These are phyloP conservation scores for Trichoderma simmonsii DNA, from an alignment of 2,329 filamentous ascomycete species.

Conservation along the genomic window DNA sequence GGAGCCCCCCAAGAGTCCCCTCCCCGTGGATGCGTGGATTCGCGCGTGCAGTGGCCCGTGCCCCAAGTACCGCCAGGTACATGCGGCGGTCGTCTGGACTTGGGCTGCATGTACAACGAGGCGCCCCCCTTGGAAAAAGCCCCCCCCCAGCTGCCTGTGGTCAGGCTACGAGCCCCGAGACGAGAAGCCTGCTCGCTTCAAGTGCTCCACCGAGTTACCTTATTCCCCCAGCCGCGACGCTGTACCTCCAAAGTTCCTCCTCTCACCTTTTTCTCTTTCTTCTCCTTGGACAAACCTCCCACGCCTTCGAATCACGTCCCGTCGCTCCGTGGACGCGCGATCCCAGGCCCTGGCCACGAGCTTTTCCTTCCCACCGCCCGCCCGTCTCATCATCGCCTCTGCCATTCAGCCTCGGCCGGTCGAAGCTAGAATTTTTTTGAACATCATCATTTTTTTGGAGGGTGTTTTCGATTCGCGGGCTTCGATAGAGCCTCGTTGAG, in stretches of 20 bases:
- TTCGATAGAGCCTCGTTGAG: slow-evolving; percentile 15
- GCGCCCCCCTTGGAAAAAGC: slow-evolving; percentile 2
- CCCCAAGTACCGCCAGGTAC: neutral
- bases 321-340: slow-evolving; percentile 2
- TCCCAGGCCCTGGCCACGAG: neutral
- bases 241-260: slow-evolving; percentile 13
- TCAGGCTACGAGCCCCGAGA: slow-evolving; percentile 13
- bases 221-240: slow-evolving; percentile 18
- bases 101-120: slow-evolving; percentile 16
- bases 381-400: neutral
- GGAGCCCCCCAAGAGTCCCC: neutral
- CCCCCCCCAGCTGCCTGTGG: slow-evolving; percentile 1
- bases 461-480: neutral
- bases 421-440: neutral
- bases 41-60: neutral
- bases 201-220: slow-evolving; percentile 18
- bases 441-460: neutral
- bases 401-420: slow-evolving; percentile 11
- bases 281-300: neutral
- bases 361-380: neutral
- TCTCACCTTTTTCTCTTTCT: slow-evolving; percentile 18
- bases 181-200: slow-evolving; percentile 17
- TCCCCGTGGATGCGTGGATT: no score
- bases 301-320: slow-evolving; percentile 13
- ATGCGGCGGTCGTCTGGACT: neutral